A percentile compares a stretch with the other conserved stretches of the same genome.
These are phyloP conservation scores for Chrysosporium keratinophilum DNA, from an alignment of 2,329 filamentous ascomycete species.

Conservation along the genomic window DNA sequence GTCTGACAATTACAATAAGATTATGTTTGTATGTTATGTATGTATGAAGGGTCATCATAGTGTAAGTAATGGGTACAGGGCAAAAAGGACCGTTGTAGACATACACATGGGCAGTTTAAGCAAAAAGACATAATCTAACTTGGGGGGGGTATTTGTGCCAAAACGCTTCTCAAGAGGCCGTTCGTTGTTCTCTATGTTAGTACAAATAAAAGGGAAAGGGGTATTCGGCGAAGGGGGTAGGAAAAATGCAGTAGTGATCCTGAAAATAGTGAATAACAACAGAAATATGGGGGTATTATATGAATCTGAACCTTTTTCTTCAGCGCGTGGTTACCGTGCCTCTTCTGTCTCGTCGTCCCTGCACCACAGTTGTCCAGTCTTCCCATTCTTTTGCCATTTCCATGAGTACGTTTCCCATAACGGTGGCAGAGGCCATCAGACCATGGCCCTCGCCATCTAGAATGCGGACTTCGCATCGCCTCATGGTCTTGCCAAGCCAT, in stretches of 20 bases:
- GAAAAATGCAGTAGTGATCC: not conserved
- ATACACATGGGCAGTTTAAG: not conserved
- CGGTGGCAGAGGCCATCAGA: slow-evolving; percentile 82
- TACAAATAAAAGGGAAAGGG: not conserved
- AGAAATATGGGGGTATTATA: not conserved
- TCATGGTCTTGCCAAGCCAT: slow-evolving; percentile 92
- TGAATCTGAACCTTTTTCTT: not conserved
- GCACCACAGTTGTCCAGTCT: slow-evolving; percentile 59
- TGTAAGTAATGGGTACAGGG: not conserved
- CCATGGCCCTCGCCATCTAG: slow-evolving; percentile 89
- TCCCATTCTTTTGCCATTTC: slow-evolving; percentile 94
- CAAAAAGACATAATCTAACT: slow-evolving; percentile 1
- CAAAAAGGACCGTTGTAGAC: not conserved
- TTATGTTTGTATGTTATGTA: not conserved
- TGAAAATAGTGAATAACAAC: not conserved
- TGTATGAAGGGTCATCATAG: not conserved
- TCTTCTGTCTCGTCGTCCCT: slow-evolving; percentile 31
- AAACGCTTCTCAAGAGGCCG: not conserved
- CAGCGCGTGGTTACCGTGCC: slow-evolving; percentile 20
- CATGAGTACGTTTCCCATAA: slow-evolving; percentile 90
- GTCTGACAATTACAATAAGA: not conserved
- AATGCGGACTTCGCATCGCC: slow-evolving; percentile 79
- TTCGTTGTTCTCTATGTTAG: not conserved
- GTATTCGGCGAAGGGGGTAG: not conserved
- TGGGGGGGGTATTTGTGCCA: not conserved